Evolutionary conservation across 345 rosid species (phyloP), one percentile per base, ranked within the genome.

Genomic region (Citrus mangshanensis): DNA sequence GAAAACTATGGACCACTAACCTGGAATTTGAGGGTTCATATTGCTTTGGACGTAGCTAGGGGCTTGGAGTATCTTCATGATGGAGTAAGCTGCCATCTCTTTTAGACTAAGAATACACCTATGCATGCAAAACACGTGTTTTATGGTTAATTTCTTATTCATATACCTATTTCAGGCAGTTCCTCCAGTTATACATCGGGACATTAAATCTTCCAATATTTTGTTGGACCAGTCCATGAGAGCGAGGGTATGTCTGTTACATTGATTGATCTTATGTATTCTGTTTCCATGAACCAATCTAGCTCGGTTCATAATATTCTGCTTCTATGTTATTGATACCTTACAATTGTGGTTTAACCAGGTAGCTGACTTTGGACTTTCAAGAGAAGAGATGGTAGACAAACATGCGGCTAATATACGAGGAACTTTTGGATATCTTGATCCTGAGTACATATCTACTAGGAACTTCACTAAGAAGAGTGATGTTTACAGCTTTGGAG

Each of bases 41-140:
- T 93, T 35, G 98, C 98, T 68, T 82, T 97, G 84, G 98, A 97
- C 51, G 95, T 96, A 54, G 97, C 98, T 56, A 90, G 98, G 73
- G 98, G 98, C 51, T 87, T 94, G 84, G 99, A 97, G 86, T 97
- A 97, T 91, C 98, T 97, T 85, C 99, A 97, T 77, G 98, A 97
- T 72, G 99, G 99, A 89, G 99, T 97, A 89, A 82, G 81, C 72
- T 79, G 34, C 77, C 69, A 37, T 38, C 76, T 70, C 66, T 28
- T 81, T 60, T 68, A 60, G 67, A 70, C 73, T n/a, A 54, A 59
- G 67, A 7, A 19, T 67, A 27, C 22, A 28, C 5, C 27, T 42
- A 7, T 34, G 6, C 10, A 1, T 68, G n/a, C 24, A 38, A 16
- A 27, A 54, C n/a, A 64, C 40, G 34, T 21, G 40, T 61, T 66